These are phyloP conservation scores for Phytophthora colocasiae DNA, from an alignment of 352 stramenopile species.

Conservation along the genomic window DNA sequence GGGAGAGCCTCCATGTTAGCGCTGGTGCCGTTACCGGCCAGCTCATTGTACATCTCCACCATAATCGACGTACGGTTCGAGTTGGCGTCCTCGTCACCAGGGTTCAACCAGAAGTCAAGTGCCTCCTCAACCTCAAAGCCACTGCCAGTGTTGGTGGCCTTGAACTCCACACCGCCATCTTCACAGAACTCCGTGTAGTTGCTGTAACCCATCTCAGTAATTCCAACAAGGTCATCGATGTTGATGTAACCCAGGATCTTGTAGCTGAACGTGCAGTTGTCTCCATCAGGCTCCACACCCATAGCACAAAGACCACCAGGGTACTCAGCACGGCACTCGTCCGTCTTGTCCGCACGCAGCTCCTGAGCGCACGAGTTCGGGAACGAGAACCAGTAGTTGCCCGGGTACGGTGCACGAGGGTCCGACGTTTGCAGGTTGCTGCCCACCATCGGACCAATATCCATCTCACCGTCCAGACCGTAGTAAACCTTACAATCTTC, in stretches of 20 bases:
- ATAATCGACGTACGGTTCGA: constrained; percentile 45
- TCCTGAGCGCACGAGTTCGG: constrained; percentile 68
- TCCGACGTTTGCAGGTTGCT: constrained; percentile 53
- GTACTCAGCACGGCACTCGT: constrained; percentile 45
- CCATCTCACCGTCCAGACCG: constrained; percentile 43
- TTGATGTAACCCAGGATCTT: constrained; percentile 64
- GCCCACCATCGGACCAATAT: constrained; percentile 59
- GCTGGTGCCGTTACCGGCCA: constrained; percentile 36
- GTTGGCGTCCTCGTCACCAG: constrained; percentile 52
- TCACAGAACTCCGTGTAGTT: constrained; percentile 73
- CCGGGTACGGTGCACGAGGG: constrained; percentile 64
- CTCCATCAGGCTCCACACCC: constrained; percentile 51
- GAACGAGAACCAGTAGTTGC: constrained; percentile 86
- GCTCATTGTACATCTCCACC: constrained; percentile 61
- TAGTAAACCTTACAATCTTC: constrained; percentile 60
- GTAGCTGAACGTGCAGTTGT: constrained; percentile 72
- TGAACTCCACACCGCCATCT: constrained; percentile 62
- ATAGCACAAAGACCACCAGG: constrained; percentile 51
- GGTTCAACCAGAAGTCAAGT: constrained; percentile 72
- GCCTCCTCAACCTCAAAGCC: constrained; percentile 40
- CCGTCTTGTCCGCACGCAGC: constrained; percentile 55
- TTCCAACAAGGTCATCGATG: constrained; percentile 70
- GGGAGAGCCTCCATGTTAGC: constrained; percentile 62
- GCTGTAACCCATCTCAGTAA: constrained; percentile 64
- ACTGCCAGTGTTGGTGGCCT: constrained; percentile 39